These are phyloP conservation scores for Mortierella sp. DNA, from an alignment of 371 early-diverging fungal genomes.

Conservation along the genomic window DNA sequence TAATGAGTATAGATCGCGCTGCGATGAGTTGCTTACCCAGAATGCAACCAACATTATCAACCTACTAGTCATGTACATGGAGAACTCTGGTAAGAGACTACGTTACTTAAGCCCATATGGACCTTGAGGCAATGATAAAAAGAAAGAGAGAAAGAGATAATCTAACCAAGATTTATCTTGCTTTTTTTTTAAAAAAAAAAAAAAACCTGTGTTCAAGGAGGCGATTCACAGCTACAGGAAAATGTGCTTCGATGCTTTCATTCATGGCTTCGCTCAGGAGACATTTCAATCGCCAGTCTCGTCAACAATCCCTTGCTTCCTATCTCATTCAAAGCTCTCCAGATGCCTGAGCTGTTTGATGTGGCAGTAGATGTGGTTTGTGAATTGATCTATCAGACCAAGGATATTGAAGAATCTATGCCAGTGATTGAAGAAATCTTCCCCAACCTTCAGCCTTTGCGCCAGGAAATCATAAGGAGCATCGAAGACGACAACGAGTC, in stretches of 20 bases:
- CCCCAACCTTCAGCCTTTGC: slow-evolving; percentile 64
- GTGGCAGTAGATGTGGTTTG: slow-evolving; percentile 85
- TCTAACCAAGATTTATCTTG: not conserved
- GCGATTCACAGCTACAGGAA: slow-evolving; percentile 65
- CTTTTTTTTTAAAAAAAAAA: not conserved
- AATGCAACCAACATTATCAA: slow-evolving; percentile 73
- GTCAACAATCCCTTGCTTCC: slow-evolving; percentile 75
- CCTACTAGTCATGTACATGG: slow-evolving; percentile 72
- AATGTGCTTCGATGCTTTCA: slow-evolving; percentile 78
- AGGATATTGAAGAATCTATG: slow-evolving; percentile 66
- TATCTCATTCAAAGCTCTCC: slow-evolving; percentile 79
- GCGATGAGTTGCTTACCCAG: slow-evolving; percentile 68
- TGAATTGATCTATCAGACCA: slow-evolving; percentile 82
- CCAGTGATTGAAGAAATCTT: slow-evolving; percentile 72
- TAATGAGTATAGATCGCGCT: slow-evolving; percentile 68
- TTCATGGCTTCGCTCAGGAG: slow-evolving; percentile 89
- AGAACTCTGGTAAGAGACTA: slow-evolving; percentile 67
- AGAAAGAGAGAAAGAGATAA: not conserved
- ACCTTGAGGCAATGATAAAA: not conserved
- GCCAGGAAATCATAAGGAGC: slow-evolving; percentile 58
- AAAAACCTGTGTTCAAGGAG: slow-evolving; percentile 41
- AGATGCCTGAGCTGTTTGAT: slow-evolving; percentile 79
- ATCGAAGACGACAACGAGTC: slow-evolving; percentile 71
- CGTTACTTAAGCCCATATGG: too few species aligned
- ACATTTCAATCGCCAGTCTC: slow-evolving; percentile 73